These are phyloP conservation scores for Garcia nutans DNA, from an alignment of 345 rosid genomes.

Conservation along the genomic window DNA sequence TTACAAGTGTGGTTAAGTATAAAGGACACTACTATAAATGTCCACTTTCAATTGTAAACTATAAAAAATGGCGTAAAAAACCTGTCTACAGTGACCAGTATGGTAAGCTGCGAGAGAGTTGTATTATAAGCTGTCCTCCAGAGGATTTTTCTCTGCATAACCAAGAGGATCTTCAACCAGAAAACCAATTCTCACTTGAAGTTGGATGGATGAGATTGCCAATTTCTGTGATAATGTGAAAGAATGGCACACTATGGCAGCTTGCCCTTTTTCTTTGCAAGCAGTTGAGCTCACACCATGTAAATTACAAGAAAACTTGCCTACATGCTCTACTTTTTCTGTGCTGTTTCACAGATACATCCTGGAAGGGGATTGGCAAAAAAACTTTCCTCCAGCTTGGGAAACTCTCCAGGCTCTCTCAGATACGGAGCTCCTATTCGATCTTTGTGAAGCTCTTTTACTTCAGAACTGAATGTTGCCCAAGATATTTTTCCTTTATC, in stretches of 20 bases:
- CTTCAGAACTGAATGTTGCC: slow-evolving; percentile 83
- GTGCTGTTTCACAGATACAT: slow-evolving; percentile 60
- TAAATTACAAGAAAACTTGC: not conserved
- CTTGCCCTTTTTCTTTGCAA: slow-evolving; percentile 1
- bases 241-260: not conserved
- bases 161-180: slow-evolving; percentile 14
- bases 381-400: slow-evolving; percentile 90
- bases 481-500: slow-evolving; percentile 77
- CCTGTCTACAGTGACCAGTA: not conserved
- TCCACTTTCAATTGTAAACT: not conserved
- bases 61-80: not conserved
- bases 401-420: slow-evolving; percentile 75
- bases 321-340: slow-evolving; percentile 1
- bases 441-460: slow-evolving; percentile 72
- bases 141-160: not conserved
- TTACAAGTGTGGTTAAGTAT: not conserved
- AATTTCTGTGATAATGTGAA: not conserved
- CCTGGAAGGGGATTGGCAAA: slow-evolving; percentile 89
- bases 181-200: slow-evolving; percentile 7
- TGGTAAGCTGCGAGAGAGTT: not conserved
- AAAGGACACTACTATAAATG: not conserved
- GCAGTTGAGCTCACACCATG: slow-evolving; percentile 10
- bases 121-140: not conserved
- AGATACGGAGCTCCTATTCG: slow-evolving; percentile 69
- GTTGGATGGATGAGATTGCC: not conserved